Conservation (phyloP, 2,329 filamentous ascomycete genomes). For the Pestalotiopsis sp. region DNA sequence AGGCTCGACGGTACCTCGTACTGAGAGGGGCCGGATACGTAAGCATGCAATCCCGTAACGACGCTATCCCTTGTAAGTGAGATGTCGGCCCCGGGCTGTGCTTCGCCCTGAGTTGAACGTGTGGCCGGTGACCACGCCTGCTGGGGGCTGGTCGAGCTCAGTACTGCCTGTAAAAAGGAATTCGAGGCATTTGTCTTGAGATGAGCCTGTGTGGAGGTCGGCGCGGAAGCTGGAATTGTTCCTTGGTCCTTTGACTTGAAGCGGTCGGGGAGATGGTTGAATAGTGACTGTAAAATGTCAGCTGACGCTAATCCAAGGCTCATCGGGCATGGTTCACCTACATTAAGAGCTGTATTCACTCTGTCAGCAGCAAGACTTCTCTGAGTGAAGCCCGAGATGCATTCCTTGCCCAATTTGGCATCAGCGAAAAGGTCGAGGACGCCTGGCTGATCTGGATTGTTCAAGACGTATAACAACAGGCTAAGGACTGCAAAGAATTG, state of each 20-base stretch:
- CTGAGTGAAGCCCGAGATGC: slow-evolving; percentile 15
- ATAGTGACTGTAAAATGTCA: slow-evolving; percentile 8
- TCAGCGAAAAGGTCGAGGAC: slow-evolving; percentile 82
- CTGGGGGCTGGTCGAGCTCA: not conserved
- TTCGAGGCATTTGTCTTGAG: not conserved
- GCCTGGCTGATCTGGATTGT: slow-evolving; percentile 72
- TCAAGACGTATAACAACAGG: slow-evolving; percentile 73
- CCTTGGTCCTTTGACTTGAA: not conserved
- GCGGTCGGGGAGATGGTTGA: slow-evolving; percentile 10
- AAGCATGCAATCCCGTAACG: not conserved
- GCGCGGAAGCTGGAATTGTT: not conserved
- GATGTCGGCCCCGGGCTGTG: not conserved
- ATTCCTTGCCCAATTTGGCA: slow-evolving; percentile 43
- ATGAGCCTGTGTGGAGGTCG: not conserved
- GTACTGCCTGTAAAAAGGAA: not conserved
- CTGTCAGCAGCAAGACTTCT: slow-evolving; percentile 16
- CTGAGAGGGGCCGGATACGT: not conserved
- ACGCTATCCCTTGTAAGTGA: not conserved
- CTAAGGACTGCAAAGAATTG: slow-evolving; percentile 79
- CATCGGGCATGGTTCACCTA: not conserved
- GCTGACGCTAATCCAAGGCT: not conserved
- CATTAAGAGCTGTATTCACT: slow-evolving; percentile 14
- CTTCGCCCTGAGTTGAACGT: not conserved
- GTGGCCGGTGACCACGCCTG: not conserved
- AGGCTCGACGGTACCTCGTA: not conserved